Base-by-base conservation (phyloP, 768 basidiomycete genomes). In the Suillus occidentalis region DNA sequence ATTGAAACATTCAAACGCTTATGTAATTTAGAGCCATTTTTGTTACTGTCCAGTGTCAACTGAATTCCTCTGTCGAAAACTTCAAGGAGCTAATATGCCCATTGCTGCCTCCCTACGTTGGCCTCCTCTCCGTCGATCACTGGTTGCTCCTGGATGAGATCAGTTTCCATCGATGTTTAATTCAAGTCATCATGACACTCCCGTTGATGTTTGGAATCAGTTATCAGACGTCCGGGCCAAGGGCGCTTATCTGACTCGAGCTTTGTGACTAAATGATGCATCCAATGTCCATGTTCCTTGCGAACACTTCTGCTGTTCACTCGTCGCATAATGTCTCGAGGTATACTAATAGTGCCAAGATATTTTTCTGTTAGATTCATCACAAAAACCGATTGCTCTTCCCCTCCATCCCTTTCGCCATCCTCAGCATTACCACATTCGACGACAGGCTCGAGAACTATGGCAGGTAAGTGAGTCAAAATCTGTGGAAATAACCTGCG, bases 391-490 rank as follows among this genome's bases (percentile, higher is more conserved):
- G 75, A 68, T 79, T 83, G n/a, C 73, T 77, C 1, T 69, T 66
- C 0, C 73, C 64, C 16, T 77, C 74, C 65, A 81, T 72, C n/a
- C 82, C 83, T 67, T 77, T 80, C 20, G 82, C 82, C 69, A 81
- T 79, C 63, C 79, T 68, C 58, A 80, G 69, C 80, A 85, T 78
- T 14, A 85, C 76, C 62, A 85, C 80, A 62, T 86, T 85, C 36
- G 83, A 80, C 18, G 79, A 78, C 52, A 85, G 65, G 66, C 84
- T 85, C 60, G 84, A 85, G 70, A 85, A 85, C 71, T 75, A 59
- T 16, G 45, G 18, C 8, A n/a, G 47, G 5, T 6, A 6, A 10
- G 31, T 31, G 9, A 37, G 50, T 58, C 9, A 60, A 37, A 9
- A 18, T 47, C 13, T 9, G 9, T 12, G 28, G 5, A 42, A 8